phyloP scores from a whole-genome alignment of 73 alveolate genomes.

The Tetrahymena borealis region DNA sequence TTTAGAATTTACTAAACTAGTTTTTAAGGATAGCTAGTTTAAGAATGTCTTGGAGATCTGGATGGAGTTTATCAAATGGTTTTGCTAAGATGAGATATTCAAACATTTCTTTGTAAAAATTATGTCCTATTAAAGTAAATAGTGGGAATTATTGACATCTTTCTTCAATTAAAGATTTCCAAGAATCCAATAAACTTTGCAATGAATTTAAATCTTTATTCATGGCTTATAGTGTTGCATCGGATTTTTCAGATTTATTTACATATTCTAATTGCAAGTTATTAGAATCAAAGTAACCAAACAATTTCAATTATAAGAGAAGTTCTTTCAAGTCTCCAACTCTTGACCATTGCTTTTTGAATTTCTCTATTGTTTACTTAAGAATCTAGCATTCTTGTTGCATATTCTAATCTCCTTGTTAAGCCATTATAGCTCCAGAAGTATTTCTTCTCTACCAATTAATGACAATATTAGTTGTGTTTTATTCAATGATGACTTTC shows the following conservation, averaged over 20 bases:
- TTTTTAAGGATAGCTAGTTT: no score
- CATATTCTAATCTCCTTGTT: no score
- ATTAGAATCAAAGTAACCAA: neutral
- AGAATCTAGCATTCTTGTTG: no score
- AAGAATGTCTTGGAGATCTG: no score
- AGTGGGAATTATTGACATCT: no score
- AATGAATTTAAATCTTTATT: neutral
- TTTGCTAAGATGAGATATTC: no score
- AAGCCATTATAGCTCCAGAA: neutral
- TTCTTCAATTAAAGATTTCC: no score
- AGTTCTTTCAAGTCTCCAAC: neutral
- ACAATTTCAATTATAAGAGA: neutral
- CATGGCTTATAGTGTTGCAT: neutral
- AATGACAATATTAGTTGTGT: neutral
- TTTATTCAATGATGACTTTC: neutral
- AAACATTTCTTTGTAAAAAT: no score
- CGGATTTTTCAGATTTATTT: neutral
- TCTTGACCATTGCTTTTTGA: neutral
- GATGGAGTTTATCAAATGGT: no score
- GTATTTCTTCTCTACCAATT: neutral
- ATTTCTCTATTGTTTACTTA: neutral
- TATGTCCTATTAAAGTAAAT: no score
- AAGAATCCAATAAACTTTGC: neutral
- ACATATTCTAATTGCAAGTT: neutral
- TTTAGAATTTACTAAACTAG: no score